phyloP scores from a whole-genome alignment of 2,329 filamentous ascomycete genomes.

The Zymoseptoria tritici region DNA sequence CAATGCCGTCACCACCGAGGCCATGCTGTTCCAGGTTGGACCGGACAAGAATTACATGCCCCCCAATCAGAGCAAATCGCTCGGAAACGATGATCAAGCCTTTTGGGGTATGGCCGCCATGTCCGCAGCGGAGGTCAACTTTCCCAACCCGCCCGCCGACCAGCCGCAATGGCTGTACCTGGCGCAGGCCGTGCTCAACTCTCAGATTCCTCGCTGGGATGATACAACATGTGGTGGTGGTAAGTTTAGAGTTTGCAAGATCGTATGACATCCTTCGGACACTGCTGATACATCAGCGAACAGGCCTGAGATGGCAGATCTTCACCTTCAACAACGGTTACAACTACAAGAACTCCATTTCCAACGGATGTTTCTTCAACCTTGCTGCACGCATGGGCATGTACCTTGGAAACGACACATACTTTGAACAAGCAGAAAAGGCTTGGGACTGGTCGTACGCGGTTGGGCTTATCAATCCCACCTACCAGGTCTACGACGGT shows the following conservation, averaged over 20 bases:
- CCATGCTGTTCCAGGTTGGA: constrained; percentile 55
- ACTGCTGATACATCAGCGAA: background rate
- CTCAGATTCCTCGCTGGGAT: constrained; percentile 34
- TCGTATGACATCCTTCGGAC: constrained; percentile 14
- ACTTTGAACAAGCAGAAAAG: constrained; percentile 53
- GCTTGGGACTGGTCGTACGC: constrained; percentile 31
- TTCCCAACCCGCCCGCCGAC: constrained; percentile 36
- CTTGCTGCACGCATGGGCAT: constrained; percentile 38
- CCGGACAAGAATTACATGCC: constrained; percentile 54
- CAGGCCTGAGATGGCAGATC: constrained; percentile 24
- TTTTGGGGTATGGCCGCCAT: constrained; percentile 54
- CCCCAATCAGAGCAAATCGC: constrained; percentile 29
- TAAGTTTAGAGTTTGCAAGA: constrained; percentile 7
- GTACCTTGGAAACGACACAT: constrained; percentile 44
- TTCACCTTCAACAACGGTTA: constrained; percentile 45
- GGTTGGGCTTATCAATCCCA: constrained; percentile 49
- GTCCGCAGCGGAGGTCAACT: constrained; percentile 48
- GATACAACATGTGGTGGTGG: constrained; percentile 32
- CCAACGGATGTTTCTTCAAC: constrained; percentile 48
- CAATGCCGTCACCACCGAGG: constrained; percentile 52
- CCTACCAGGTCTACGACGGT: constrained; percentile 41
- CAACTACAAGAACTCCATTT: constrained; percentile 43
- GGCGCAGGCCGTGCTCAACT: constrained; percentile 38
- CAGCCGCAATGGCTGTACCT: constrained; percentile 41
- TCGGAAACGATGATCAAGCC: constrained; percentile 52